Base-by-base conservation (phyloP, 2,329 filamentous ascomycete genomes). In the Aspergillus viridinutans region DNA sequence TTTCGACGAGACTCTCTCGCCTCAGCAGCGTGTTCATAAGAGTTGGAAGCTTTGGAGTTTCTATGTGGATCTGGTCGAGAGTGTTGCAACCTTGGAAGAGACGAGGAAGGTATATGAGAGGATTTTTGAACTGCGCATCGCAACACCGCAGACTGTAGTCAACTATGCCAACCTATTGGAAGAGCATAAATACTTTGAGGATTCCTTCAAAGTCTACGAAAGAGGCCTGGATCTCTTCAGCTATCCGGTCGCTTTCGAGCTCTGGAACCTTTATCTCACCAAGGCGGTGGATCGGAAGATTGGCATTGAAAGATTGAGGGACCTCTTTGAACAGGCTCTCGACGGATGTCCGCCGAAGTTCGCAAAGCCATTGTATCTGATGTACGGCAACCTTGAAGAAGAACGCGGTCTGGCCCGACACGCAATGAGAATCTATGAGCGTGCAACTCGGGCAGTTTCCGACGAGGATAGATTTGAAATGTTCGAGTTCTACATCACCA, bases 31-130 rank as follows among this genome's bases (percentile, higher is more conserved):
- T 61, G 90, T 99, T 3, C 94, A 99, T 78, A 99, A 99, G 81
- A 96, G 91, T 71, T 99, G 94, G 94, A 99, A 97, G 74, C 78
- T 99, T 10, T 99, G 94, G 94, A 96, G 92, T 75, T 99, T 99
- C 79, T 99, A 99, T 67, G 92, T 99, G 43, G 94, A 99, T 72
- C 84, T 99, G 1, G 92, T 99, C 2, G 94, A 99, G 74, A 96
- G 92, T 72, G 92, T 97, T 32, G 88, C 90, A 59, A 90, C 89
- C 0, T 76, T 99, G 17, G 92, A 96, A 23, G 93, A 97, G 75
- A 97, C 93, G 0, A 90, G 86, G 72, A 93, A 91, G 72, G 88
- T 97, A 1, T 99, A 99, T 74, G 94, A 99, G 73, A 85, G 94
- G 55, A 97, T 99, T 67, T 99, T 99, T 71, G 95, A 99, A 76